Evolutionary conservation across 2,329 filamentous ascomycete species (phyloP).

Genomic region (Moelleriella libera): DNA sequence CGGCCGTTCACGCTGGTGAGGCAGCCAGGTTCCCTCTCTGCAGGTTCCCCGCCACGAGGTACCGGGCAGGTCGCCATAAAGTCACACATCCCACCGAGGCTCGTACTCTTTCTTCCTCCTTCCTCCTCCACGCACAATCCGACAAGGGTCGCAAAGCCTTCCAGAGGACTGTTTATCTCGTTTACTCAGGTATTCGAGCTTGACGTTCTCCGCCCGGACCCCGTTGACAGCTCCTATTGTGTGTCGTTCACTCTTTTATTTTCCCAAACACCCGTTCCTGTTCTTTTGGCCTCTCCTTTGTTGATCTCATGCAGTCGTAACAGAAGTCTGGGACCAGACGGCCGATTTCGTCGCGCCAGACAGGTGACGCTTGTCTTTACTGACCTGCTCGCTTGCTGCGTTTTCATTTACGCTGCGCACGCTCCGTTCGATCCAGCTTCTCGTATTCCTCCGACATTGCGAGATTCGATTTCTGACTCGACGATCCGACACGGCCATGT

Average conservation of each 20-base stretch:
- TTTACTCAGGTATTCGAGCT: constrained; percentile 20
- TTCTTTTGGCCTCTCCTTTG: constrained; percentile 42
- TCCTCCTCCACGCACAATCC: constrained; percentile 38
- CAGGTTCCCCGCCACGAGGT: constrained; percentile 4
- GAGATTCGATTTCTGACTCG: neutral
- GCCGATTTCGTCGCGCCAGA: neutral
- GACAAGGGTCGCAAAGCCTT: constrained; percentile 41
- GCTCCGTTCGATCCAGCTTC: too few relatives aligned
- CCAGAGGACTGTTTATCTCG: constrained; percentile 34
- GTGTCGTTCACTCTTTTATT: constrained; percentile 20
- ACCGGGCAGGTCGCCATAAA: constrained; percentile 3
- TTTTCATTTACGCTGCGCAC: neutral
- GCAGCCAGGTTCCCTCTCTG: constrained; percentile 3
- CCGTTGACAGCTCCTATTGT: constrained; percentile 28
- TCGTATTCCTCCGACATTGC: neutral
- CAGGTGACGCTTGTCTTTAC: constrained; percentile 2
- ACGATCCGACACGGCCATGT: constrained; percentile 47
- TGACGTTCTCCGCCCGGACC: constrained; percentile 38
- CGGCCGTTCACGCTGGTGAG: constrained; percentile 1
- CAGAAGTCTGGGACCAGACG: neutral
- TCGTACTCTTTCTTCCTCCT: constrained; percentile 17
- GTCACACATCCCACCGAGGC: constrained; percentile 3
- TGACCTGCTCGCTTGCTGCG: constrained; percentile 1
- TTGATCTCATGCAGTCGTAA: constrained; percentile 2
- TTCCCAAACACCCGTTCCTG: constrained; percentile 12